phyloP scores from a whole-genome alignment of 139 green algal genomes.

The Chlorella vulgaris region DNA sequence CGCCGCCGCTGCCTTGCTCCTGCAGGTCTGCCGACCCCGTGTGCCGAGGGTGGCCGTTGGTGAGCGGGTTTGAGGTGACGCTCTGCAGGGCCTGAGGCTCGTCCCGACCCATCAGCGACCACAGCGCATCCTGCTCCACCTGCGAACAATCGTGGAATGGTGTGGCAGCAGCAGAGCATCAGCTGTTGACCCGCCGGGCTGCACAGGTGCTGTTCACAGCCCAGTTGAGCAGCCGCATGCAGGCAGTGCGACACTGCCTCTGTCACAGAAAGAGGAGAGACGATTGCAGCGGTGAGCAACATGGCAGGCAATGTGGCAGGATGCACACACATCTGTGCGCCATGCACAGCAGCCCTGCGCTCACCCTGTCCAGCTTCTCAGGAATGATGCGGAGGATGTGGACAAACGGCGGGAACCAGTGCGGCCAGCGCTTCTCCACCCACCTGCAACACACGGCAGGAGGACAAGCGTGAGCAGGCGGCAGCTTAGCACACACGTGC shows the following conservation, averaged over 20 bases:
- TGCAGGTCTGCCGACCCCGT: background rate
- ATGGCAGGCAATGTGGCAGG: background rate
- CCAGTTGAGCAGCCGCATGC: too few relatives aligned
- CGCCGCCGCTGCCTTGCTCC: background rate
- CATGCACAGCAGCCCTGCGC: too few relatives aligned
- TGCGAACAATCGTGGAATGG: background rate
- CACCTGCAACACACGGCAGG: background rate
- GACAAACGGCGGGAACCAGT: constrained; percentile 34
- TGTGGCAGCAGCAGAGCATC: background rate
- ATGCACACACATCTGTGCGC: background rate
- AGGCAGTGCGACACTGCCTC: too few relatives aligned
- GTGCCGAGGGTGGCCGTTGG: constrained; percentile 12
- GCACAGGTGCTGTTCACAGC: background rate
- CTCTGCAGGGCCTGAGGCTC: background rate
- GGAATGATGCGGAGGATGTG: constrained; percentile 42
- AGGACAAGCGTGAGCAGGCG: background rate
- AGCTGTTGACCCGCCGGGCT: background rate
- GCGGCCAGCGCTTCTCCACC: constrained; percentile 14
- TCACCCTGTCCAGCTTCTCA: constrained; percentile 32
- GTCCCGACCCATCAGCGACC: background rate
- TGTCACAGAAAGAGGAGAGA: too few relatives aligned
- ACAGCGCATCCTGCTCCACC: background rate
- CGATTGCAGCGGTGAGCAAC: background rate
- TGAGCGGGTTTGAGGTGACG: background rate
- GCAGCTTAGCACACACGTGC: background rate